Base-by-base conservation (phyloP, 176 grass and related monocot species). In the Guadua angustifolia region DNA sequence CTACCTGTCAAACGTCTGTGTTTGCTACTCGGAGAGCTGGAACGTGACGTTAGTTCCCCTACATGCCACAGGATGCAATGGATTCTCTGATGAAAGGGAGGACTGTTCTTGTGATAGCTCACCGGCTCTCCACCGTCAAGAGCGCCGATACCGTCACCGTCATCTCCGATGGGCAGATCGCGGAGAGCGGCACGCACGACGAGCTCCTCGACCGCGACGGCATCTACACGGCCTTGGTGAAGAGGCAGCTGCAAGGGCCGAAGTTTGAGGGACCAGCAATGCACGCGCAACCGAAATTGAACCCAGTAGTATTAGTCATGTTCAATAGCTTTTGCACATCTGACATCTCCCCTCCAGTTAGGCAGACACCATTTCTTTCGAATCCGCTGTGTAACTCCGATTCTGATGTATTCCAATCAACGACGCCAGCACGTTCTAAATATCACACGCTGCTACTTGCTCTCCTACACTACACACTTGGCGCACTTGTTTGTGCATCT, bases 31-130 rank as follows among this genome's bases (percentile, higher is more conserved):
- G 42, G 66, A 66, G 66, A 64, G 39, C 45, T 51, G 59, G 66
- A 83, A 44, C 21, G 14, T 80, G 60, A 82, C 53, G 6, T n/a
- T 19, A 9, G 10, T 9, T 74, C 13, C 32, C 12, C 6, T 82
- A 3, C 36, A 58, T 79, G 50, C 19, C 53, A 58, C 93, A 99
- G 96, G 96, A 99, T 87, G 96, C 96, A 25, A 99, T 99, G 96
- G 96, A 99, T 78, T 99, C 96, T 39, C 79, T 95, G 73, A 99
- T 99, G 93, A 90, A 85, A 85, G 96, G 96, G 57, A 92, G 96
- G 72, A 99, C 96, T 7, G 96, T 99, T 71, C 96, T 99, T 59
- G 96, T 95, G 71, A 99, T 99, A 76, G 96, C 96, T 42, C 96
- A 99, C 70, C 80, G 96, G 66, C 93, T 99, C 19, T 99, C 93